Base-by-base conservation (phyloP, 768 basidiomycete species). In the Termitomyces sp. region DNA sequence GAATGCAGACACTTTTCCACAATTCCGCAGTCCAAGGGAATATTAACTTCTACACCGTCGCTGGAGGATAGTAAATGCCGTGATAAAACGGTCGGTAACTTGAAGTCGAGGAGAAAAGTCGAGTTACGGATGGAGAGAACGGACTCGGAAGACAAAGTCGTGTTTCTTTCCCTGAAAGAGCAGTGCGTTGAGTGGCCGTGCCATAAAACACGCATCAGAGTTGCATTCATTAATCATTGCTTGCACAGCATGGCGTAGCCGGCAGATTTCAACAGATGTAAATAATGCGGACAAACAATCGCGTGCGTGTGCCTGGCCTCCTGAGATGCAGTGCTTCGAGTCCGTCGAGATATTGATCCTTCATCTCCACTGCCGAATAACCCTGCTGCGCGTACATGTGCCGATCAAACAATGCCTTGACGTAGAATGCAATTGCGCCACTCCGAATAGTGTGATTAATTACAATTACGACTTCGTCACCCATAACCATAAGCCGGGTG, bases 161-260 rank as follows among this genome's bases (percentile, higher is more conserved):
- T 28, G 16, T 54, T n/a, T 38, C 30, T 30, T 28, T 40, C 5
- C 38, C 1, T 26, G 14, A 14, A 23, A 16, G 23, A 23, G 35
- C 20, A 36, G 35, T 52, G 51, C 30, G 23, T 28, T 4, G 16
- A 35, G 50, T 54, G 55, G 55, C 55, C 44, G 30, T 47, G 32
- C 13, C 9, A 20, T 43, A 43, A 20, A 30, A n/a, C 23, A 10
- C 8, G 41, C 13, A 38, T 38, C 36, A 18, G 16, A 6, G 18
- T 18, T 13, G 14, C 4, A 12, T 3, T 38, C 36, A 40, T 40
- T 40, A 43, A 38, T 47, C 28, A 38, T 43, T 50, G 30, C 33
- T 60, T 60, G 40, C 59, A 60, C 59, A 55, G 59, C 54, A 56
- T 60, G 59, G 32, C 49, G 32, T 50, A 50, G 54, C 23, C 54